phyloP scores from a whole-genome alignment of 805 yeast species.

The Hanseniaspora mollemarum region DNA sequence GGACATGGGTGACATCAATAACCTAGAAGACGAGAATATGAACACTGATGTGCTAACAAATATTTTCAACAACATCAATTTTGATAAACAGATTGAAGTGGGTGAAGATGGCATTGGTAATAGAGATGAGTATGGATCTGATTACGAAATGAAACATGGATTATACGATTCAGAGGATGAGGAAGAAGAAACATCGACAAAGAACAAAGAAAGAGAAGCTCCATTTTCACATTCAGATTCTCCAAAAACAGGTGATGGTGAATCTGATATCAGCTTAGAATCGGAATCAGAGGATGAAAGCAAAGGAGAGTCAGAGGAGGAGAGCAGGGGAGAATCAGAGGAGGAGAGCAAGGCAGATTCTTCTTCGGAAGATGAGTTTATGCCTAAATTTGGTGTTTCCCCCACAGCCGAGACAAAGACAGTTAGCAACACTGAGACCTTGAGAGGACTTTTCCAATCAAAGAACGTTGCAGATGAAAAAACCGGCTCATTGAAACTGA shows the following conservation, averaged over 20 bases:
- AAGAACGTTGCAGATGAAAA: slow-evolving; percentile 33
- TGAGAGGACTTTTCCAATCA: slow-evolving; percentile 42
- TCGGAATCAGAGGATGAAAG: too few relatives aligned
- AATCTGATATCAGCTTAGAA: slow-evolving; percentile 17
- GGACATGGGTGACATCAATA: slow-evolving; percentile 6
- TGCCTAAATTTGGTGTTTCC: slow-evolving; percentile 42
- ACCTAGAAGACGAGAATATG: slow-evolving; percentile 21
- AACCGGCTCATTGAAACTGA: slow-evolving; percentile 33
- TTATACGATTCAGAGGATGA: slow-evolving; percentile 22
- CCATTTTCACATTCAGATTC: slow-evolving; percentile 1
- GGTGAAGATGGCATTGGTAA: slow-evolving; percentile 31
- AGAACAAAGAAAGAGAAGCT: slow-evolving; percentile 8
- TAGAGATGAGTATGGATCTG: slow-evolving; percentile 31
- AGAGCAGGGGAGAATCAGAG: slow-evolving; percentile 17
- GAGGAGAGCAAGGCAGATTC: slow-evolving; percentile 15
- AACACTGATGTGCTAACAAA: slow-evolving; percentile 39
- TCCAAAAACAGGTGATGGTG: background rate
- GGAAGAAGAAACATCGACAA: slow-evolving; percentile 21
- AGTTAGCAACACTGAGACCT: slow-evolving; percentile 44
- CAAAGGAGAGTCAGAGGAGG: slow-evolving; percentile 26
- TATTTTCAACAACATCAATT: slow-evolving; percentile 40
- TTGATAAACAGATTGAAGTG: slow-evolving; percentile 40
- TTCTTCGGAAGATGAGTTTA: slow-evolving; percentile 31
- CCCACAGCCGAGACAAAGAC: slow-evolving; percentile 22
- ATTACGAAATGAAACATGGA: slow-evolving; percentile 37